phyloP scores from a whole-genome alignment of 1,139 yeast species.

The Sugiyamaella japonica region DNA sequence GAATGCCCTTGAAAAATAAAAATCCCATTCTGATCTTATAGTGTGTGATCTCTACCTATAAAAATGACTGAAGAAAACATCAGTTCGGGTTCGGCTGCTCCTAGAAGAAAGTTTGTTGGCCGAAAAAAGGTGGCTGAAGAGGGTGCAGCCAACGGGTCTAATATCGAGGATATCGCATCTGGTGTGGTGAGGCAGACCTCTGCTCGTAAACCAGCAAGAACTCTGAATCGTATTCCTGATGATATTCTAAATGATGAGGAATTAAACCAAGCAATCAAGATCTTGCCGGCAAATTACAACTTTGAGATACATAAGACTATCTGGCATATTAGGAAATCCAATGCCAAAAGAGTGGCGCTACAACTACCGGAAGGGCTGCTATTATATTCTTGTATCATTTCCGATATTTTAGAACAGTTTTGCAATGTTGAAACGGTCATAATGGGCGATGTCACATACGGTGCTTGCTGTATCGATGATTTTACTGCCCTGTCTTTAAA shows the following conservation, averaged over 20 bases:
- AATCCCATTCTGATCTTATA: background rate
- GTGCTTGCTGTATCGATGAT: constrained; percentile 98
- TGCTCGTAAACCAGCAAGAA: constrained; percentile 42
- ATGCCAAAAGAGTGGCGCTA: constrained; percentile 78
- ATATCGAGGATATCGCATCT: constrained; percentile 26
- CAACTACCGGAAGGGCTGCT: constrained; percentile 98
- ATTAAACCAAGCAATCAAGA: constrained; percentile 72
- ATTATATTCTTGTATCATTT: constrained; percentile 78
- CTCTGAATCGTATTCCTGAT: constrained; percentile 85
- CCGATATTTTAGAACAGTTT: constrained; percentile 91
- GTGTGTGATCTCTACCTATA: background rate
- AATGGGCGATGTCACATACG: constrained; percentile 99
- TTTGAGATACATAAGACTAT: constrained; percentile 95
- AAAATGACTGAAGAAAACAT: constrained; percentile 9
- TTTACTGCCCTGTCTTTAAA: constrained; percentile 89
- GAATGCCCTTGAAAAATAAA: background rate
- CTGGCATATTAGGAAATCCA: constrained; percentile 79
- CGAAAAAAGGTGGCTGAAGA: constrained; percentile 30
- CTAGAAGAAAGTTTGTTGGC: constrained; percentile 50
- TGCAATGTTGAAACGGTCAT: constrained; percentile 84
- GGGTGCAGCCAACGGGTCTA: constrained; percentile 9
- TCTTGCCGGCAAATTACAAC: constrained; percentile 87
- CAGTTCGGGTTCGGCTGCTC: background rate
- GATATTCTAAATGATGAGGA: constrained; percentile 80
- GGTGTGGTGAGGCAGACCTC: constrained; percentile 33